phyloP scores from a whole-genome alignment of 2,329 filamentous ascomycete species.

The Hypoxylon sp. region DNA sequence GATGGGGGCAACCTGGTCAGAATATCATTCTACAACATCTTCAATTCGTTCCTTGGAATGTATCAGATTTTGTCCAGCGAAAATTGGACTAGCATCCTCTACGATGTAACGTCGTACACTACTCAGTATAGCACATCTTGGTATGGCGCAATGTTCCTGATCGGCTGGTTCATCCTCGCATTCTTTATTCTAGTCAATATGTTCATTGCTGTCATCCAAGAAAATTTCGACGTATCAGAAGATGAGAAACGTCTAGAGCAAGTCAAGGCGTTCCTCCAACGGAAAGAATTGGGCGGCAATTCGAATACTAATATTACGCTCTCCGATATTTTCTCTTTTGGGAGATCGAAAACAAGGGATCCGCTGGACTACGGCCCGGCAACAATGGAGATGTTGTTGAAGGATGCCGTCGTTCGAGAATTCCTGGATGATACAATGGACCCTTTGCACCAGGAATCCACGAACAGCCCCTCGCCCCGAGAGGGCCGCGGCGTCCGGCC shows the following conservation, averaged over 20 bases:
- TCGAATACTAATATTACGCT: conserved; percentile 82
- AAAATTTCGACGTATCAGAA: conserved; percentile 98
- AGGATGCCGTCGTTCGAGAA: conserved; percentile 94
- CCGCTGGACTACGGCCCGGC: conserved; percentile 92
- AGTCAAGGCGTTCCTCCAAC: conserved; percentile 92
- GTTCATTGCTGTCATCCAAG: conserved; percentile 99
- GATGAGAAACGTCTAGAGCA: conserved; percentile 98
- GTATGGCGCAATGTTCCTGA: conserved; percentile 92
- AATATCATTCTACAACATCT: conserved; percentile 90
- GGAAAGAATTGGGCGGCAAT: conserved; percentile 83
- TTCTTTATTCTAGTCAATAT: conserved; percentile 99
- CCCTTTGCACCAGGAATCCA: conserved; percentile 57
- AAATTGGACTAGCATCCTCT: conserved; percentile 92
- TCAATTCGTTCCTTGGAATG: conserved; percentile 97
- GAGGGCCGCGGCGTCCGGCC: conserved; percentile 65
- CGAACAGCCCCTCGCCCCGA: conserved; percentile 56
- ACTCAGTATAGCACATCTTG: conserved; percentile 80
- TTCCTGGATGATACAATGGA: conserved; percentile 85
- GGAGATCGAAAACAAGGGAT: conserved; percentile 76
- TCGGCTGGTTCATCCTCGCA: conserved; percentile 94
- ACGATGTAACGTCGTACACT: conserved; percentile 81
- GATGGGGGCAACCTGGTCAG: conserved; percentile 72
- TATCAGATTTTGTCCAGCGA: conserved; percentile 97
- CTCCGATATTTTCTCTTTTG: conserved; percentile 76
- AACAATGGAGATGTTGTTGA: conserved; percentile 95